Evolutionary conservation across 768 basidiomycete genomes (phyloP).

Genomic region (Crassisporium funariophilum): DNA sequence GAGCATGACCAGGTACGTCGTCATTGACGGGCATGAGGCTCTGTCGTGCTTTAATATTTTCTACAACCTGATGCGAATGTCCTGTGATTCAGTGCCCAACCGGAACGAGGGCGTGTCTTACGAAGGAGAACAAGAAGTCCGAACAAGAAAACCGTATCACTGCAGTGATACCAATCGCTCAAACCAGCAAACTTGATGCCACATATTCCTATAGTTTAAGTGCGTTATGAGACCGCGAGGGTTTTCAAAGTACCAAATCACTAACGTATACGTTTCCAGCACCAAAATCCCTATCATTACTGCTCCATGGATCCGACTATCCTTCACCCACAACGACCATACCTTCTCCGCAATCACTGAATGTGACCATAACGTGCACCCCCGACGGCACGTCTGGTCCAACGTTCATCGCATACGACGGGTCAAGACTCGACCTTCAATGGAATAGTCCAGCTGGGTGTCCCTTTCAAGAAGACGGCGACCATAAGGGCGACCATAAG

Average conservation of each 20-base stretch:
- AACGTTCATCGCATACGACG: constrained; percentile 61
- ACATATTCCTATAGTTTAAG: constrained; percentile 38
- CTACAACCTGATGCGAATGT: constrained; percentile 5
- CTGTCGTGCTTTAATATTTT: background rate
- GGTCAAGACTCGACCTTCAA: constrained; percentile 51
- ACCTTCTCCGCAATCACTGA: constrained; percentile 57
- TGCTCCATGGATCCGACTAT: constrained; percentile 63
- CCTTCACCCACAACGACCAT: constrained; percentile 48
- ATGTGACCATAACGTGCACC: constrained; percentile 62
- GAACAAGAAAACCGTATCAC: constrained; percentile 60
- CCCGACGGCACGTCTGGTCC: constrained; percentile 44
- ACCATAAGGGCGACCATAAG: constrained; percentile 27
- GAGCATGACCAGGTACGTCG: constrained; percentile 69
- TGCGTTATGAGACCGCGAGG: constrained; percentile 22
- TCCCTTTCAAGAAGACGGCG: constrained; percentile 31
- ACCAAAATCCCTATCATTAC: constrained; percentile 54
- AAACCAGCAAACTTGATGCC: constrained; percentile 36
- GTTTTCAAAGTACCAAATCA: background rate
- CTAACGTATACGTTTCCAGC: constrained; percentile 35
- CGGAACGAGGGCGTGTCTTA: constrained; percentile 77
- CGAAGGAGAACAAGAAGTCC: constrained; percentile 61
- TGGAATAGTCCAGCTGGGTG: constrained; percentile 72
- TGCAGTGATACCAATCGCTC: constrained; percentile 76
- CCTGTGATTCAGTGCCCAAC: constrained; percentile 53
- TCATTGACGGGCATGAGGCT: constrained; percentile 3